Base-by-base conservation (phyloP, 805 yeast species). In the Metschnikowia peoriensis region DNA sequence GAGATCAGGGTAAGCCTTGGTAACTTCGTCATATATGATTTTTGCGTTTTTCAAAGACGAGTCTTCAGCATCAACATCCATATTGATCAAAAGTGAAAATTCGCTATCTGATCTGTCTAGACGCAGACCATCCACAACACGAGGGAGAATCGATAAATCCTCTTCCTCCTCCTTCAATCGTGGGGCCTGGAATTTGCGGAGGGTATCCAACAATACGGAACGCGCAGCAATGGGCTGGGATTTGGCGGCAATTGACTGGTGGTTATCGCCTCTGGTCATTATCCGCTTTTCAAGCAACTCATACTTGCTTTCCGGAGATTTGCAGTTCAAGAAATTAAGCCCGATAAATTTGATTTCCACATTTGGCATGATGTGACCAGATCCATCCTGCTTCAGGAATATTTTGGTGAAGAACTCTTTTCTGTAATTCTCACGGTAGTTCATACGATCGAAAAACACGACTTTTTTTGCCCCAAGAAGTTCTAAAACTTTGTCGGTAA, bases 391-490 rank as follows among this genome's bases (percentile, higher is more conserved):
- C 16, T 78, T 63, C 17, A 67, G 63, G 15, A 63, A 63, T 35
- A 85, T 72, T 60, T 82, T 83, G 5, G 73, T 78, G 56, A 91
- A 80, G 2, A 90, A 66, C 59, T 85, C 86, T 50, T 72, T 63
- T 42, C 99, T 76, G 68, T 92, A 97, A 39, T 83, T 70, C 28
- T 61, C 72, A 62, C 80, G 81, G 65, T 88, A 91, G 64, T 94
- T 92, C 67, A 91, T 92, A 61, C 96, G 79, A 64, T 94, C 99
- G 16, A 88, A 75, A 46, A 90, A 69, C 1, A 89, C 91, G 29
- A 84, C 83, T 17, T 73, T 73, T 29, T 66, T 61, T 7, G 71
- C 68, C 15, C 38, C 48, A 41, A 72, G 62, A 27, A 50, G 59
- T 39, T 58, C 73, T 38, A 86, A 62, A 1, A 83, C 78, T 32